Percentiles rank a stretch among this genome's conserved stretches.
Conservation (phyloP, 164 flowering plant genomes). For the Vitis cinerea region DNA sequence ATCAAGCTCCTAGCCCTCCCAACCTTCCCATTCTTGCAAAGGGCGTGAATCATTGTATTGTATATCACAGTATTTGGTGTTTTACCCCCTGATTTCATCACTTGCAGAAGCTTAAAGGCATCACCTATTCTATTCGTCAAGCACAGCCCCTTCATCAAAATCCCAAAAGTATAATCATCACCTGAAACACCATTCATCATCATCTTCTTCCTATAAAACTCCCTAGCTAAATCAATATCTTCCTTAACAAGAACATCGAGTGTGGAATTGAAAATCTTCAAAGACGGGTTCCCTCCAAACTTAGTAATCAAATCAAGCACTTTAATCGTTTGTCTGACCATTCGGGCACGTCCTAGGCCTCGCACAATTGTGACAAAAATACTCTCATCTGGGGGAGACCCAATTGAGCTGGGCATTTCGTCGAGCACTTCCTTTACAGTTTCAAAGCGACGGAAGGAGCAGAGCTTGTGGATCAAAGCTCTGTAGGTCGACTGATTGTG, state of each 20-base stretch:
- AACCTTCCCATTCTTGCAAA: slow-evolving; percentile 76
- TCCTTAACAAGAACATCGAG: slow-evolving; percentile 83
- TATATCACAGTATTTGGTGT: slow-evolving; percentile 64
- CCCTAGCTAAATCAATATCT: slow-evolving; percentile 81
- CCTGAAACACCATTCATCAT: slow-evolving; percentile 67
- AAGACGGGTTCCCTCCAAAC: slow-evolving; percentile 46
- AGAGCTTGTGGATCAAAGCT: slow-evolving; percentile 72
- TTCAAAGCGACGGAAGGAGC: slow-evolving; percentile 62
- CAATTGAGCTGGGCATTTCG: slow-evolving; percentile 73
- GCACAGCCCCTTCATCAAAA: slow-evolving; percentile 92
- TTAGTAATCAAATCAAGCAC: slow-evolving; percentile 52
- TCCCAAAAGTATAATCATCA: slow-evolving; percentile 78
- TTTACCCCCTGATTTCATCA: slow-evolving; percentile 52
- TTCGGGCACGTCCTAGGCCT: slow-evolving; percentile 59
- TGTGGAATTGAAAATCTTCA: slow-evolving; percentile 70
- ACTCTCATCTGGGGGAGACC: slow-evolving; percentile 65
- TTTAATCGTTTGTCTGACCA: slow-evolving; percentile 42
- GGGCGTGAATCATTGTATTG: slow-evolving; percentile 77
- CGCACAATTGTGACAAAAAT: slow-evolving; percentile 68
- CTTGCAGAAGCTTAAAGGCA: slow-evolving; percentile 73
- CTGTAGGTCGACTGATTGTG: slow-evolving; percentile 75
- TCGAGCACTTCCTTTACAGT: slow-evolving; percentile 59
- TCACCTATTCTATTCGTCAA: slow-evolving; percentile 76
- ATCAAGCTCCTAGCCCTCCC: slow-evolving; percentile 89
- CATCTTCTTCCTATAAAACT: slow-evolving; percentile 77